These are phyloP conservation scores for Forsythia viridissima DNA, from an alignment of 257 asterid genomes.

Conservation along the genomic window DNA sequence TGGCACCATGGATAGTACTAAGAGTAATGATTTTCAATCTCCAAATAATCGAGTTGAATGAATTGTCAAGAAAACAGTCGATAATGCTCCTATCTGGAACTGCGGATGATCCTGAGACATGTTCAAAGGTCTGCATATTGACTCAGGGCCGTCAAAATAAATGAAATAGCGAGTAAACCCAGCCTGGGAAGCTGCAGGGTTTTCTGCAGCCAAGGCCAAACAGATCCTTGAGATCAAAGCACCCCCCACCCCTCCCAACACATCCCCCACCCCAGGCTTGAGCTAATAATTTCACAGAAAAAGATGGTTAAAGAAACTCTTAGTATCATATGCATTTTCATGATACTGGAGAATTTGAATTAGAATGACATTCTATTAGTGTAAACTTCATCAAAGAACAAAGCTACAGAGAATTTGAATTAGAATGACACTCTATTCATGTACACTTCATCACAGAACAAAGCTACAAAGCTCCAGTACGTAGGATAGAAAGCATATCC, in stretches of 20 bases:
- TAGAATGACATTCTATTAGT: neutral
- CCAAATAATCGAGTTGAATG: neutral
- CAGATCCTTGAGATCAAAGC: neutral
- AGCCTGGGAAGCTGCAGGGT: neutral
- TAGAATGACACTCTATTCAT: neutral
- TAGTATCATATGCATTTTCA: neutral
- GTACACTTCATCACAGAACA: neutral
- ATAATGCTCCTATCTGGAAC: neutral
- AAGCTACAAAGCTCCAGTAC: neutral
- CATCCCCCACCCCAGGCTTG: neutral
- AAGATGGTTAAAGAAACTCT: neutral
- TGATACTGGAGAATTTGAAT: neutral
- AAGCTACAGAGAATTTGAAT: neutral
- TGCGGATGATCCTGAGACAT: neutral
- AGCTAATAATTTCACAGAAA: neutral
- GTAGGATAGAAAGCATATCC: neutral
- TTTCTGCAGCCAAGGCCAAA: neutral
- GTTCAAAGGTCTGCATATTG: neutral
- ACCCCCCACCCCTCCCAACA: neutral
- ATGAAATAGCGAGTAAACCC: neutral
- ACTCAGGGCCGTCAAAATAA: neutral
- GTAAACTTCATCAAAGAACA: neutral
- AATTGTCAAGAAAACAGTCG: neutral
- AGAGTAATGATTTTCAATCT: neutral
- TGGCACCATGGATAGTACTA: neutral